Base-by-base conservation (phyloP, 2,329 filamentous ascomycete species). In the Passalora sequoiae region DNA sequence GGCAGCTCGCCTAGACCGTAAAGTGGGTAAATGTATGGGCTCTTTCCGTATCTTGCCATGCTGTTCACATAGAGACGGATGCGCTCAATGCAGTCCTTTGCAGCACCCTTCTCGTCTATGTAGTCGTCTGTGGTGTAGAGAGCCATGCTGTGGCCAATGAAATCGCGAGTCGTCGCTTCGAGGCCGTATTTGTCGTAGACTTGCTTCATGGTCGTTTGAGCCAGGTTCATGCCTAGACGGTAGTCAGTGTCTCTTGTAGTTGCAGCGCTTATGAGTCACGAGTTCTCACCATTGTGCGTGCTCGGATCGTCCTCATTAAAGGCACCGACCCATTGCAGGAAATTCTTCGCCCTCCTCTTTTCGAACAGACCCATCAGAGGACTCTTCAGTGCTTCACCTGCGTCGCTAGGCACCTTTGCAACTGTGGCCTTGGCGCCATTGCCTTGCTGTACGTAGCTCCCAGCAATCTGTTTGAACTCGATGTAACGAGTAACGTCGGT, bases 101-200 rank as follows among this genome's bases (percentile, higher is more conserved):
- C 88, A 62, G 74, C 73, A 54, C 89, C 89, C 38, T 75, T 71
- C 52, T 76, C 68, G 55, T 76, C 80, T 62, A 94, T 83, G 71
- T 98, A 96, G 48, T 84, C 81, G 65, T 97, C 91, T 46, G 86
- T 89, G 44, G 85, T 81, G 73, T 89, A 97, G 38, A 98, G 81
- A 47, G 92, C 92, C 92, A 98, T 98, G 60, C 91, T 88, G 70
- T 98, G 92, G 54, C 92, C 92, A 60, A 97, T 86, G 66, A 98
- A 98, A 70, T 98, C 92, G 60, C 86, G 83, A 56, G 92, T 98
- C 46, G 80, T 77, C 16, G 83, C 64, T 72, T 98, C 92, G 50
- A 98, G 84, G 46, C 89, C 86, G 59, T 95, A 98, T 69, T 97
- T 96, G 73, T 97, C 89, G 64, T 94, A 98, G 27, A 98, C 86